Base-by-base conservation (phyloP, 2,329 filamentous ascomycete genomes). In the Pezicula radicicola region DNA sequence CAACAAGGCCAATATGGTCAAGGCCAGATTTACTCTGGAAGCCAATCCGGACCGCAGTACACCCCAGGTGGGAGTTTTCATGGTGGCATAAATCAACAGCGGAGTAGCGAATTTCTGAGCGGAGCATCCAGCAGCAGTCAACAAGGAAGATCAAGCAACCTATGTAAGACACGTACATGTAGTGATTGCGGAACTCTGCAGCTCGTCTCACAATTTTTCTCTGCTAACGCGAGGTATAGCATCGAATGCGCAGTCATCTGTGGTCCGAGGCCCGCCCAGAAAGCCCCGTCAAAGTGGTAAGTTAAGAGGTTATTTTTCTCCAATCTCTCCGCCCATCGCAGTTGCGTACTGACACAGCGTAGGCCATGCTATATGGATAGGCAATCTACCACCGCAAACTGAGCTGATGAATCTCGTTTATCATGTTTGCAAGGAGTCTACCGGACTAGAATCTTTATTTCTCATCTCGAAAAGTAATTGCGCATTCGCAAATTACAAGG, bases 381-480 rank as follows among this genome's bases (percentile, higher is more conserved):
- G 94, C 39, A 97, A 97, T 66, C 76, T 97, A 0, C 92, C 93
- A 4, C 88, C 90, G 0, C 88, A 90, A 46, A 88, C 91, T 1
- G 86, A 86, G 39, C 78, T 97, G 12, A 85, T 91, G 70, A 88
- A 82, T 53, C 74, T 97, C n/a, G 96, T 97, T 48, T 84, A 94
- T 54, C 89, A 97, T 66, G 94, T 97, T 52, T 95, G 83, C 56
- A 87, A 92, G 58, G 86, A 90, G 0, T 80, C 78, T 0, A 81
- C 77, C 40, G 81, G 91, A 1, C 83, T 97, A 19, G 89, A 96
- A 66, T 96, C 91, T 44, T 75, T 97, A 0, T 97, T 97, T 60
- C 74, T 97, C 35, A 97, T 97, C 39, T 93, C 92, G 0, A 97
- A 97, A 69, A 97, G 92, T 68, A 97, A 97, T 66, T 97, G 93